Evolutionary conservation across 73 alveolate genomes (phyloP).

Genomic region (Stentor coeruleus): DNA sequence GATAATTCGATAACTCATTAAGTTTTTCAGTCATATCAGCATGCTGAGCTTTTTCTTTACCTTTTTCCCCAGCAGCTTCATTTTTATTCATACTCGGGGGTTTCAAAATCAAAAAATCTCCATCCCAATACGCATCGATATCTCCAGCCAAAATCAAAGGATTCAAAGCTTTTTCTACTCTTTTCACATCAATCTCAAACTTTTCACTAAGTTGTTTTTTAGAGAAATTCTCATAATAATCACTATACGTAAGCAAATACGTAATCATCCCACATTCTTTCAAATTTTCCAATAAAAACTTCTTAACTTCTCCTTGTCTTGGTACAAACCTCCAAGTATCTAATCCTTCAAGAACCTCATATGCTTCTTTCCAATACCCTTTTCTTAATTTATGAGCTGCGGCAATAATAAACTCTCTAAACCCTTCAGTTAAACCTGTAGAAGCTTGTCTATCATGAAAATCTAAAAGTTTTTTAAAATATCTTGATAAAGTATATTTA

Average conservation of each 20-base stretch:
- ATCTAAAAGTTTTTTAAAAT: constrained; percentile 55
- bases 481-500: constrained; percentile 37
- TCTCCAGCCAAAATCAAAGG: not conserved
- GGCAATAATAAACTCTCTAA: constrained; percentile 46
- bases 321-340: constrained; percentile 4
- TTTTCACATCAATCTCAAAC: not conserved
- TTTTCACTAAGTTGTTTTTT: not conserved
- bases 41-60: not conserved
- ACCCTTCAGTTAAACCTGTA: constrained; percentile 52
- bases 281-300: not conserved
- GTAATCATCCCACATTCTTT: constrained; percentile 15
- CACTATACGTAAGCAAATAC: constrained; percentile 13
- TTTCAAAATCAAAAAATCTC: not conserved
- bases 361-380: constrained; percentile 49
- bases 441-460: constrained; percentile 42
- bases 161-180: not conserved
- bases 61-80: not conserved
- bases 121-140: not conserved
- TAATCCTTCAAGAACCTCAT: constrained; percentile 18
- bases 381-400: constrained; percentile 54
- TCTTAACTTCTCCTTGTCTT: not conserved
- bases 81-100: not conserved
- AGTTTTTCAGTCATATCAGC: not conserved
- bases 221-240: not conserved
- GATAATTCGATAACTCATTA: not conserved